Evolutionary conservation across 352 stramenopile genomes (phyloP).

Genomic region (Globisporangium solare): DNA sequence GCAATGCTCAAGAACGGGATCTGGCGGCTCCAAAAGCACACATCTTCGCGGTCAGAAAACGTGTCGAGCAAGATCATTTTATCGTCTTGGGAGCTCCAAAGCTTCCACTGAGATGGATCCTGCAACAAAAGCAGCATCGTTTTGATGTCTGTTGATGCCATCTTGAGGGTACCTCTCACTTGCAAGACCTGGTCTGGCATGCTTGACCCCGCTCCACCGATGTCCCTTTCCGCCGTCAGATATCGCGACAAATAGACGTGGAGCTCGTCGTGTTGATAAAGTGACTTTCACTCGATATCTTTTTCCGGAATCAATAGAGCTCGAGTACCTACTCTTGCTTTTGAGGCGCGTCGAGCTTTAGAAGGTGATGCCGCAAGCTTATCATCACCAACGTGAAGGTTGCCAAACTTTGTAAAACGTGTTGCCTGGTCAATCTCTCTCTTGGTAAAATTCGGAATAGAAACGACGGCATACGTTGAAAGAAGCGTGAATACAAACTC

Average conservation of each 20-base stretch:
- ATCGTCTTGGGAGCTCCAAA: slow-evolving; percentile 18
- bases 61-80: slow-evolving; percentile 23
- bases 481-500: slow-evolving; percentile 27
- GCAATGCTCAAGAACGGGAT: slow-evolving; percentile 27
- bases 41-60: slow-evolving; percentile 24
- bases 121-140: slow-evolving; percentile 19
- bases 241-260: slow-evolving; percentile 13
- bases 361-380: not conserved
- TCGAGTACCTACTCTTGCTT: slow-evolving; percentile 9
- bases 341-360: not conserved
- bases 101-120: slow-evolving; percentile 14
- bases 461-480: slow-evolving; percentile 22
- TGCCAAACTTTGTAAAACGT: slow-evolving; percentile 23
- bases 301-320: slow-evolving; percentile 13
- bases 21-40: slow-evolving; percentile 33
- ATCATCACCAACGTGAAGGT: slow-evolving; percentile 9
- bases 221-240: not conserved
- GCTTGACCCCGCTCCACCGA: not conserved
- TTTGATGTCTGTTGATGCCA: slow-evolving; percentile 18
- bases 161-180: slow-evolving; percentile 18
- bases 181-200: slow-evolving; percentile 12
- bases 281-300: slow-evolving; percentile 7
- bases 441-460: slow-evolving; percentile 28
- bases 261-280: slow-evolving; percentile 11
- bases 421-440: slow-evolving; percentile 30